phyloP scores from a whole-genome alignment of 2,329 filamentous ascomycete species.

The Raffaelea albimanens region DNA sequence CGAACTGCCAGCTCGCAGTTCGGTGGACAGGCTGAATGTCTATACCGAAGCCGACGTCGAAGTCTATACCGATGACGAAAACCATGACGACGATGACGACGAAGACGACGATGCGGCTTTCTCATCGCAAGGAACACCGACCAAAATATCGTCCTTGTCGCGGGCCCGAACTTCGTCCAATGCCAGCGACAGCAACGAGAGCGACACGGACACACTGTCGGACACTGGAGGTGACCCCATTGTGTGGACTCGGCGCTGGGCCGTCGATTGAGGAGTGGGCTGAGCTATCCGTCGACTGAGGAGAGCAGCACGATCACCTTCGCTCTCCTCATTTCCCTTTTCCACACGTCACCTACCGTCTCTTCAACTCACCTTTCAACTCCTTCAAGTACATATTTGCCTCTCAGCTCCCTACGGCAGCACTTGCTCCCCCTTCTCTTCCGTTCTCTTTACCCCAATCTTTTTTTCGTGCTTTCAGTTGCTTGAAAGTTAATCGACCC shows the following conservation, averaged over 20 bases:
- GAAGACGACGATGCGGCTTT: neutral
- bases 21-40: conserved; percentile 1
- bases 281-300: no score
- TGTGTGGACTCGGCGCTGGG: conserved; percentile 12
- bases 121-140: conserved; percentile 1
- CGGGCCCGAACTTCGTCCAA: neutral
- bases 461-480: conserved; percentile 1
- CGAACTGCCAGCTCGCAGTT: conserved; percentile 2
- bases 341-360: neutral
- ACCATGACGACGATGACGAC: conserved; percentile 3
- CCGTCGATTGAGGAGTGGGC: conserved; percentile 7
- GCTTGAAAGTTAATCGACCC: neutral
- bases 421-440: no score
- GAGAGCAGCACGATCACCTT: neutral
- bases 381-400: conserved; percentile 2
- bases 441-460: neutral
- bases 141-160: neutral
- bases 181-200: neutral
- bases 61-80: conserved; percentile 9
- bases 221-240: conserved; percentile 9
- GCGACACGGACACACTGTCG: conserved; percentile 6
- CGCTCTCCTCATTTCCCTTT: neutral
- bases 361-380: conserved; percentile 3
- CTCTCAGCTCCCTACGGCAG: neutral
- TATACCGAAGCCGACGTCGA: conserved; percentile 11